These are phyloP conservation scores for Eremothecium coryli DNA, from an alignment of 1,139 yeast genomes.

Conservation along the genomic window DNA sequence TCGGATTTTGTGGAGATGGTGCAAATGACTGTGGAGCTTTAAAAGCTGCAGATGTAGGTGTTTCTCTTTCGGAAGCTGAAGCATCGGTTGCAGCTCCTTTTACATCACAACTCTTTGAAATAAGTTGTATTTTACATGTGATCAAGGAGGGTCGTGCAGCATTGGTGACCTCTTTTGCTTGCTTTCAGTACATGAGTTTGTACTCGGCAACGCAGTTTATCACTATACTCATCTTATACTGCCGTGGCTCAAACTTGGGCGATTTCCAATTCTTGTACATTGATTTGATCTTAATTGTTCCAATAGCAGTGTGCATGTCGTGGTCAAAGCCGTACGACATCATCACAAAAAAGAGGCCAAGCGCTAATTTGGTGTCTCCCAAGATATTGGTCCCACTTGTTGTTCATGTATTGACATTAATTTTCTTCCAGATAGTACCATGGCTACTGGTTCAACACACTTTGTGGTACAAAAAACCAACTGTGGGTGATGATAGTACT, in stretches of 20 bases:
- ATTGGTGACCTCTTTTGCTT: constrained; percentile 86
- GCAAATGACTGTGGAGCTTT: constrained; percentile 97
- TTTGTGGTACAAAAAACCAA: constrained; percentile 74
- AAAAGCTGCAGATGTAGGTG: constrained; percentile 95
- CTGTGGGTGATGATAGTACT: constrained; percentile 76
- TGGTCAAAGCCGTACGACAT: constrained; percentile 77
- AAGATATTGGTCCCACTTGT: constrained; percentile 74
- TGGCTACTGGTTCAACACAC: constrained; percentile 54
- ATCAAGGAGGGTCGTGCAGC: constrained; percentile 93
- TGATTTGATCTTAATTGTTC: constrained; percentile 80
- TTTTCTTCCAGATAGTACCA: constrained; percentile 54
- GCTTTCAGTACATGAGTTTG: constrained; percentile 95
- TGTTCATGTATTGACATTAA: constrained; percentile 56
- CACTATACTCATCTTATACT: constrained; percentile 74
- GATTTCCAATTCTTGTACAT: constrained; percentile 94
- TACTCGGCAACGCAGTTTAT: constrained; percentile 94
- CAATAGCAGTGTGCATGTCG: constrained; percentile 93
- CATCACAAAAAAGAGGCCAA: constrained; percentile 69
- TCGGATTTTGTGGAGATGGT: constrained; percentile 97
- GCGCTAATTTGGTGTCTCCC: constrained; percentile 86
- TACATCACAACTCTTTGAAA: constrained; percentile 81
- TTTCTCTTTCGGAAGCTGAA: constrained; percentile 92
- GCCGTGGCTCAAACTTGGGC: constrained; percentile 89
- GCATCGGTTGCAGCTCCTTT: constrained; percentile 99
- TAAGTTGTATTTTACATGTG: constrained; percentile 84